Conservation (phyloP, 2,329 filamentous ascomycete species). For the Chaetomium sp. region DNA sequence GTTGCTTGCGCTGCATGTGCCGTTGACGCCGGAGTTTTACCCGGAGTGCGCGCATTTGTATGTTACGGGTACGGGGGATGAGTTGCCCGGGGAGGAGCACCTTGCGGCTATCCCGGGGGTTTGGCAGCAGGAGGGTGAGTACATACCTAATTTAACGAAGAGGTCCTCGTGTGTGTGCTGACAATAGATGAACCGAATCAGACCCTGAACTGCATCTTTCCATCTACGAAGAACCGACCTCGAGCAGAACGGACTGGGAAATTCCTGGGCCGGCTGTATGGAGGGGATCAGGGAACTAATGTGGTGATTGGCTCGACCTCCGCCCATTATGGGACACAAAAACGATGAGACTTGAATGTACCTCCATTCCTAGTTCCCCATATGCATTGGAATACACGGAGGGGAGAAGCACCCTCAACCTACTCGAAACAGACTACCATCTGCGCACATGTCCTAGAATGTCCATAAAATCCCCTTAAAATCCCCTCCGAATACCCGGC, state of each 20-base stretch:
- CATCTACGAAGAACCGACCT: constrained; percentile 3
- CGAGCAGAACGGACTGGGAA: constrained; percentile 2
- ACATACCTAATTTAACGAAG: no score
- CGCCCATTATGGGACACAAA: no score
- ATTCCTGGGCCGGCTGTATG: constrained; percentile 1
- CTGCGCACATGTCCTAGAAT: not conserved
- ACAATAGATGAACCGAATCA: not conserved
- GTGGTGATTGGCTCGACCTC: no score
- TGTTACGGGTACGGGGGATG: not conserved
- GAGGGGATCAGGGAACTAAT: not conserved
- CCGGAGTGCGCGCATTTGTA: constrained; percentile 4
- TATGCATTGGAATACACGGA: no score
- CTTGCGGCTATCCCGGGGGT: constrained; percentile 1
- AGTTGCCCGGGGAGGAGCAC: not conserved
- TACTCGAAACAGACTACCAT: not conserved
- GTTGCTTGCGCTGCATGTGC: constrained; percentile 2
- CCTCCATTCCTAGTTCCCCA: no score
- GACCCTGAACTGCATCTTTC: not conserved
- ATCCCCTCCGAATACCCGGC: constrained; percentile 4
- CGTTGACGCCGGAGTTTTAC: constrained; percentile 4
- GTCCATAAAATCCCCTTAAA: not conserved
- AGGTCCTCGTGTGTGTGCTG: not conserved
- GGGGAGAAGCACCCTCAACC: no score
- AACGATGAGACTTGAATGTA: no score
- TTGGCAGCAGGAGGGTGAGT: constrained; percentile 1